Percentiles rank a stretch among this genome's conserved stretches.
phyloP scores from a whole-genome alignment of 768 basidiomycete species.

The Mycena haematopus region DNA sequence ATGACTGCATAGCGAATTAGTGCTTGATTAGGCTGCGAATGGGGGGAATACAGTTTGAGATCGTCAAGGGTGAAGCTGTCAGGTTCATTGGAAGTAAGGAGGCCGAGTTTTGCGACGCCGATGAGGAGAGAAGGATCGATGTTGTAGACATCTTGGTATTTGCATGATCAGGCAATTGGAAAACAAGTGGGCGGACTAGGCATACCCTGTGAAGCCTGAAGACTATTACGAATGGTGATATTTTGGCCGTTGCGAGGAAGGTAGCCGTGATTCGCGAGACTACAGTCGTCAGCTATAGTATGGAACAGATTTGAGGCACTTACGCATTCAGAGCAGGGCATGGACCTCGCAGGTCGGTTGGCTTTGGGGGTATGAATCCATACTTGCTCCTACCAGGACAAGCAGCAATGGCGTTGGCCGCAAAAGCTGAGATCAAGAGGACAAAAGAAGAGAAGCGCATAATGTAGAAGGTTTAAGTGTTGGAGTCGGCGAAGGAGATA shows the following conservation, averaged over 20 bases:
- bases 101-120: conserved; percentile 26
- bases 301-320: background rate
- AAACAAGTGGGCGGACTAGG: background rate
- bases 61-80: conserved; percentile 31
- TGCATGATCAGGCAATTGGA: background rate
- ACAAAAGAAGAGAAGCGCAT: conserved; percentile 20
- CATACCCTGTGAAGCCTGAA: conserved; percentile 20
- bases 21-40: background rate
- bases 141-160: conserved; percentile 26
- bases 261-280: conserved; percentile 27
- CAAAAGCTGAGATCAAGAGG: background rate
- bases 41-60: conserved; percentile 22
- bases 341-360: conserved; percentile 22
- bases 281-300: background rate
- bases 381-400: conserved; percentile 16
- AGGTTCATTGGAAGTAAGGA: conserved; percentile 29
- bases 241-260: conserved; percentile 26
- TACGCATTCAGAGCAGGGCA: conserved; percentile 28
- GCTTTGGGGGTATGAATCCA: conserved; percentile 22
- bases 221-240: conserved; percentile 21
- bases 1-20: conserved; percentile 13
- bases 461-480: background rate
- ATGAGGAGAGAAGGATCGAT: conserved; percentile 23
- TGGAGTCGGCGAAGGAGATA: background rate
- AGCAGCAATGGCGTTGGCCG: conserved; percentile 7